phyloP scores from a whole-genome alignment of 805 yeast genomes.

The Blastobotrys peoriensis region DNA sequence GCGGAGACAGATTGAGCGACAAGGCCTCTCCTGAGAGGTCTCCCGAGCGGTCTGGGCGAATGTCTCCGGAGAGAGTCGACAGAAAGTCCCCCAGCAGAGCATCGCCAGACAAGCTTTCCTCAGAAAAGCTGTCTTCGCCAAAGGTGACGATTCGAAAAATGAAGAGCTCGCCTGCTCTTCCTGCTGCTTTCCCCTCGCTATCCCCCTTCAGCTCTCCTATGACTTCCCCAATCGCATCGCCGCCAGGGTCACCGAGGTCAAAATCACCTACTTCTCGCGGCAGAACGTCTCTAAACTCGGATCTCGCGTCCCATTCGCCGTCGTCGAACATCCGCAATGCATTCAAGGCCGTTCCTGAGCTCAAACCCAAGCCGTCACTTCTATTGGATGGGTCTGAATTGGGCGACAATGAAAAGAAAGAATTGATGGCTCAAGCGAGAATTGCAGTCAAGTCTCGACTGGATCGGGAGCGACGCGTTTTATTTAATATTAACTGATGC shows the following conservation, averaged over 20 bases:
- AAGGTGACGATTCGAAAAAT: neutral
- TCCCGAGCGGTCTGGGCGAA: constrained; percentile 1
- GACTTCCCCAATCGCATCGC: neutral
- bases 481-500: too few species aligned
- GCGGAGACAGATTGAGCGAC: neutral
- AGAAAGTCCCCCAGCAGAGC: neutral
- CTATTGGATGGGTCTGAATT: constrained; percentile 1
- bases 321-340: neutral
- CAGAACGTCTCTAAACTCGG: neutral
- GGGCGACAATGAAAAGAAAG: constrained; percentile 16
- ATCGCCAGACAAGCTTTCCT: neutral
- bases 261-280: neutral
- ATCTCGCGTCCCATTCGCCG: neutral
- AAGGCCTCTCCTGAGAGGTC: neutral
- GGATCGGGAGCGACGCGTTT: constrained; percentile 14
- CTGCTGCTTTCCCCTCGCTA: neutral
- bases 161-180: constrained; percentile 1
- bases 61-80: neutral
- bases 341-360: neutral
- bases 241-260: neutral
- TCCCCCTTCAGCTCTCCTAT: neutral
- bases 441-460: constrained; percentile 21
- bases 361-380: neutral
- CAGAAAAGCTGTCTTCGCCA: neutral
- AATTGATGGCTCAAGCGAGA: constrained; percentile 22